phyloP scores from a whole-genome alignment of 176 grass and related monocot genomes.

The Echinochloa phyllopogon region DNA sequence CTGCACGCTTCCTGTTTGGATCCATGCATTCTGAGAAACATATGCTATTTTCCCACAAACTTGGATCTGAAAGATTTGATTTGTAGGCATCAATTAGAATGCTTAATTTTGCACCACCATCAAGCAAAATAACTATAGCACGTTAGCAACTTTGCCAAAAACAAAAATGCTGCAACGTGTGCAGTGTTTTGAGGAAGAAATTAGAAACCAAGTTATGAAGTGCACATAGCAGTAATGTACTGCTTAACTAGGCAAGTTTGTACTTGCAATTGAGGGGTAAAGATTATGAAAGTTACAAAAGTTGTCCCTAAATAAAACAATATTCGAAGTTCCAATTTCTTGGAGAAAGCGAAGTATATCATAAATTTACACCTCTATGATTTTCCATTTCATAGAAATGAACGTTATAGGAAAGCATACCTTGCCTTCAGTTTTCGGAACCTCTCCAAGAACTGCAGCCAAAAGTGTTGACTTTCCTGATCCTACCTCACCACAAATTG shows the following conservation, averaged over 20 bases:
- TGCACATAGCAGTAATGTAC: neutral
- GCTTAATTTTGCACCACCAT: neutral
- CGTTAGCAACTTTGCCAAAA: neutral
- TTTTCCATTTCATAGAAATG: neutral
- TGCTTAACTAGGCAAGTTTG: neutral
- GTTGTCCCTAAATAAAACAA: neutral
- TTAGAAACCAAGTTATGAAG: conserved; percentile 16
- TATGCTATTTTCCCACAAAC: conserved; percentile 78
- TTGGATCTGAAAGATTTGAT: conserved; percentile 63
- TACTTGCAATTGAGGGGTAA: neutral
- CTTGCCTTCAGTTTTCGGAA: conserved; percentile 62
- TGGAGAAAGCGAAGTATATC: conserved; percentile 3
- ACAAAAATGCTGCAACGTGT: neutral
- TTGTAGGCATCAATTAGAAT: neutral
- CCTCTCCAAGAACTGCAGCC: conserved; percentile 83
- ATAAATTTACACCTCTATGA: neutral
- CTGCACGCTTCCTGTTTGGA: conserved; percentile 85
- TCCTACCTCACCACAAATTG: conserved; percentile 96
- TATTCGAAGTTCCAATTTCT: neutral
- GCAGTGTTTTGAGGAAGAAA: conserved; percentile 20
- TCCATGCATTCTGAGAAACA: conserved; percentile 95
- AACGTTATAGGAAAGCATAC: conserved; percentile 50
- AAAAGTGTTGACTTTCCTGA: conserved; percentile 92
- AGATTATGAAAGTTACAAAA: neutral
- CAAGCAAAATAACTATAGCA: conserved; percentile 3